Conservation (phyloP, 2,329 filamentous ascomycete species). For the Didymella keratinophila region DNA sequence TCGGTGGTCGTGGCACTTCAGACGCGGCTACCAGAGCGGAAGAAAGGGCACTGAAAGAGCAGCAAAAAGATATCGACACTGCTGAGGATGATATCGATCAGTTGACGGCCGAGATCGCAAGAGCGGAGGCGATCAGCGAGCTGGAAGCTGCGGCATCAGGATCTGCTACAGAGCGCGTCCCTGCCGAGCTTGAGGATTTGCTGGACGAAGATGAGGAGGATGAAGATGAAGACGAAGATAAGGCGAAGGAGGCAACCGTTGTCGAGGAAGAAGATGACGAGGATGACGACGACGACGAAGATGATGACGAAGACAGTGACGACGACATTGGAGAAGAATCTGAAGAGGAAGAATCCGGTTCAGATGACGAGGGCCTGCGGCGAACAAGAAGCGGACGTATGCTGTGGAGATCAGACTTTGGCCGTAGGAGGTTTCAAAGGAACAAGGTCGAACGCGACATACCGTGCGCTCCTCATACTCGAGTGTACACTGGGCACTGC, state of each 20-base stretch:
- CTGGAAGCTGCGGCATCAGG: conserved; percentile 15
- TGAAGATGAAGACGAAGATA: conserved; percentile 32
- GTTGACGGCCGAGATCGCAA: conserved; percentile 40
- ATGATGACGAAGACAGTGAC: conserved; percentile 33
- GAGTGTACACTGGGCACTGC: conserved; percentile 69
- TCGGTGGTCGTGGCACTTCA: conserved; percentile 64
- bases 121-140: conserved; percentile 23
- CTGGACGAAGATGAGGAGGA: conserved; percentile 45
- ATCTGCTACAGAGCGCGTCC: not conserved
- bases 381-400: conserved; percentile 50
- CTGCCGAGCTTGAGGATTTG: conserved; percentile 13
- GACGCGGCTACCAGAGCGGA: conserved; percentile 50
- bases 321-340: conserved; percentile 45
- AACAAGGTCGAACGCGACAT: conserved; percentile 63
- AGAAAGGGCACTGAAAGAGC: conserved; percentile 50
- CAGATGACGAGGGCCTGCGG: conserved; percentile 44
- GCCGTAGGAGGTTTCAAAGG: conserved; percentile 54
- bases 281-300: conserved; percentile 20
- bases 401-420: conserved; percentile 60
- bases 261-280: conserved; percentile 6
- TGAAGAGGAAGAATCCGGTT: conserved; percentile 44
- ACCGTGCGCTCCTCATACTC: conserved; percentile 64
- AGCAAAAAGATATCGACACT: conserved; percentile 59
- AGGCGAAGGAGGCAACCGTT: not conserved
- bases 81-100: conserved; percentile 56